A percentile compares a stretch with the other conserved stretches of the same genome.
These are phyloP conservation scores for Coprinopsis marcescibilis DNA, from an alignment of 768 basidiomycete genomes.

Conservation along the genomic window DNA sequence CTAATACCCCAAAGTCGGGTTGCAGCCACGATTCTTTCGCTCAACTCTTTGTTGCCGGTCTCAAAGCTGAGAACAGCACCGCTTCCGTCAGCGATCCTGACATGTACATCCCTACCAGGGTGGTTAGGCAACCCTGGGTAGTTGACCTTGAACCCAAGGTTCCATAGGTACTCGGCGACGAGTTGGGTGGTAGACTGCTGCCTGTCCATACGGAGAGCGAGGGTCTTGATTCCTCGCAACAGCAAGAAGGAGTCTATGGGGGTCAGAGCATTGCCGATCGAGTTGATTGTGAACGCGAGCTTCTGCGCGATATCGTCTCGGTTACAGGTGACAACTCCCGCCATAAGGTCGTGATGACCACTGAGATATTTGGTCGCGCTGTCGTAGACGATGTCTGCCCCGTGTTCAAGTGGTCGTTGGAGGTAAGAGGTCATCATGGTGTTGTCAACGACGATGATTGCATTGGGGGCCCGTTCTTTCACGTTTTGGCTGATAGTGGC, in stretches of 20 bases:
- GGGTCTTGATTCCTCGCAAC: slow-evolving; percentile 91
- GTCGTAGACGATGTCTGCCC: slow-evolving; percentile 96
- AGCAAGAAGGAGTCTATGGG: slow-evolving; percentile 97
- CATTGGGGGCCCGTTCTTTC: slow-evolving; percentile 75
- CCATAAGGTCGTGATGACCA: slow-evolving; percentile 99
- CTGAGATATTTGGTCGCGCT: slow-evolving; percentile 97
- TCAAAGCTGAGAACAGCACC: slow-evolving; percentile 95
- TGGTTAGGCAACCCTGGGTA: slow-evolving; percentile 87
- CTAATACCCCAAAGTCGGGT: slow-evolving; percentile 96
- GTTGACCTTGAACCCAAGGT: slow-evolving; percentile 83
- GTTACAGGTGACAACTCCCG: slow-evolving; percentile 90
- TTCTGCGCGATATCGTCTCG: slow-evolving; percentile 85
- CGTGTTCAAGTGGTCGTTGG: slow-evolving; percentile 90
- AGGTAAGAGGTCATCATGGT: slow-evolving; percentile 99
- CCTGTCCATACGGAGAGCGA: slow-evolving; percentile 92
- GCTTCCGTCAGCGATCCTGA: slow-evolving; percentile 82
- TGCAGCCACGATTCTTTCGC: slow-evolving; percentile 88
- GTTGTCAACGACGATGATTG: slow-evolving; percentile 88
- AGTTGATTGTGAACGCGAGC: slow-evolving; percentile 88
- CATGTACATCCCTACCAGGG: slow-evolving; percentile 83
- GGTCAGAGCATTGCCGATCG: slow-evolving; percentile 88
- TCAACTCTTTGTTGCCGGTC: slow-evolving; percentile 85
- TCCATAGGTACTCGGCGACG: slow-evolving; percentile 81
- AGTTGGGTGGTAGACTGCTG: slow-evolving; percentile 79
- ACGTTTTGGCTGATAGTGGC: slow-evolving; percentile 78